Evolutionary conservation across 179 eudicot genomes (phyloP).

Genomic region (Silene coronaria): DNA sequence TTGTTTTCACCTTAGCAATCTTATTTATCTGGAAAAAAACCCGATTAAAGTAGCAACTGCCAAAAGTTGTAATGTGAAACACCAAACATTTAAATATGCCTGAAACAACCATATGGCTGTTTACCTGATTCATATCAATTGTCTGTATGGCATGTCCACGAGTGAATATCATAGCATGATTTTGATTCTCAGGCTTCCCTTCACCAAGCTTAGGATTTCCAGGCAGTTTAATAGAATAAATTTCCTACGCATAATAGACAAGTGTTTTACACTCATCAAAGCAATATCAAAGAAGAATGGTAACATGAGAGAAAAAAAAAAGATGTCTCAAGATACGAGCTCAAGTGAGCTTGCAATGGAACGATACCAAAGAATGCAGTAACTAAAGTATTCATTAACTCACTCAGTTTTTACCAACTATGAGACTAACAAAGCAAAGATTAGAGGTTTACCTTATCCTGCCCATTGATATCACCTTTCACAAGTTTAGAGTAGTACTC

Average conservation of each 20-base stretch:
- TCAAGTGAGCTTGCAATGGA: neutral
- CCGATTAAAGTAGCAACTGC: neutral
- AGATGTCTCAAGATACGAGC: neutral
- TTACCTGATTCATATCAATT: constrained; percentile 98
- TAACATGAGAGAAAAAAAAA: constrained; percentile 5
- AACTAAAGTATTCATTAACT: neutral
- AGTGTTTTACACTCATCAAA: neutral
- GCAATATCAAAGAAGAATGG: neutral
- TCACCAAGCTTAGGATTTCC: constrained; percentile 99
- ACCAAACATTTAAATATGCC: neutral
- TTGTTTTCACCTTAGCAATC: neutral
- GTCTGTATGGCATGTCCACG: constrained; percentile 98
- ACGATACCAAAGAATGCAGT: neutral
- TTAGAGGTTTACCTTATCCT: constrained; percentile 63
- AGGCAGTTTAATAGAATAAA: constrained; percentile 83
- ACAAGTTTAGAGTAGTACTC: constrained; percentile 93
- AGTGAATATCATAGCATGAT: constrained; percentile 88
- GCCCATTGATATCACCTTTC: constrained; percentile 87
- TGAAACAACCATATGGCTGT: neutral
- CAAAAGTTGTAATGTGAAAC: neutral
- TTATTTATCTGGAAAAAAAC: neutral
- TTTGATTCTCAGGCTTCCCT: constrained; percentile 99
- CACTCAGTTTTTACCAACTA: neutral
- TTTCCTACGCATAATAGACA: constrained; percentile 52
- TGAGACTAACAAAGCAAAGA: constrained; percentile 1